A percentile compares a stretch with the other conserved stretches of the same genome.
Conservation (phyloP, 495 filamentous ascomycete genomes). For the Margaritispora aquatica region DNA sequence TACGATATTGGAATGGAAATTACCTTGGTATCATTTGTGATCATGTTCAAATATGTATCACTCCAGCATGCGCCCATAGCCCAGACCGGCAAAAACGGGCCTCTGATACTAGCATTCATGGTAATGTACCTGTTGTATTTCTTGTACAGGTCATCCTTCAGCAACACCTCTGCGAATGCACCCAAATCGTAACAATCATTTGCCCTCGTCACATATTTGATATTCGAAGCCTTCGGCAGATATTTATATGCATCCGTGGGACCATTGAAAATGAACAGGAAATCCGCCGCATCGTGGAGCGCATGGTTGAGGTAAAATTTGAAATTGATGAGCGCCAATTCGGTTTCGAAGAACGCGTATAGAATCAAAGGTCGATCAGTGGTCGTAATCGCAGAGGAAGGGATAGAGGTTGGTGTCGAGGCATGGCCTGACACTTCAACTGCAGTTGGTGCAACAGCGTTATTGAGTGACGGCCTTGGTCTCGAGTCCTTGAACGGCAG, state of each 20-base stretch:
- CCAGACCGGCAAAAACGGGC: conserved; percentile 31
- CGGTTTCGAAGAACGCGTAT: conserved; percentile 28
- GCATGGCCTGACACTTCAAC: not conserved
- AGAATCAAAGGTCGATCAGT: conserved; percentile 6
- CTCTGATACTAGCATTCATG: conserved; percentile 28
- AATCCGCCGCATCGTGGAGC: conserved; percentile 29
- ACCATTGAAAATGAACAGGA: conserved; percentile 33
- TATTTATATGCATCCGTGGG: conserved; percentile 9
- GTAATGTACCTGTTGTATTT: conserved; percentile 29
- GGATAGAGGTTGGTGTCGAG: not conserved
- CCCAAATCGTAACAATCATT: conserved; percentile 28
- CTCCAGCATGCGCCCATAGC: conserved; percentile 26
- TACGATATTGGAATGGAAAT: not conserved
- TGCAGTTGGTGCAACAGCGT: not conserved
- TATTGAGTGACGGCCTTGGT: not conserved
- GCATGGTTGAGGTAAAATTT: conserved; percentile 28
- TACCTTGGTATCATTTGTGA: conserved; percentile 29
- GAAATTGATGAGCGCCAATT: conserved; percentile 24
- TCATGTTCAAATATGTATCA: conserved; percentile 22
- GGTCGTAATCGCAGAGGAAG: not conserved
- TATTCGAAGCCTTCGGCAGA: conserved; percentile 18
- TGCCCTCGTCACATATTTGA: conserved; percentile 20
- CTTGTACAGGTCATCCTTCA: conserved; percentile 15
- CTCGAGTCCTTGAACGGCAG: not conserved
- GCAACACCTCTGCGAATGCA: conserved; percentile 24